phyloP scores from a whole-genome alignment of 371 early-diverging fungal species.

The Zopfochytrium polystomum region DNA sequence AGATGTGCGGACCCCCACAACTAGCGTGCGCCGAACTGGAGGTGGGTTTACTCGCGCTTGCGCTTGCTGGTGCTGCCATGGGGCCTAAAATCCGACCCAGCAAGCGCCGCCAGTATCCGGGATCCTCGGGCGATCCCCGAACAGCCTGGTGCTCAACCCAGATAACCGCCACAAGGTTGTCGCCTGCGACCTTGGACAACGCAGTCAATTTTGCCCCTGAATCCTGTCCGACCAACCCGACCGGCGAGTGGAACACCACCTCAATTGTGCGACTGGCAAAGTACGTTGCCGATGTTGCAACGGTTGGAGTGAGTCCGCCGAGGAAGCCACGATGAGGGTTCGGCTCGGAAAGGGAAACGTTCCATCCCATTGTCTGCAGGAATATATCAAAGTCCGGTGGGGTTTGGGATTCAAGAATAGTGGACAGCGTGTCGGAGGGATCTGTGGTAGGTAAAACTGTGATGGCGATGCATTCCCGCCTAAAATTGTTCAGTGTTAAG shows the following conservation, averaged over 20 bases:
- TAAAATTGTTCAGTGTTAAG: conserved; percentile 25
- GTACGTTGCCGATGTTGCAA: conserved; percentile 65
- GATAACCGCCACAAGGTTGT: conserved; percentile 60
- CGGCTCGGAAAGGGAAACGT: conserved; percentile 57
- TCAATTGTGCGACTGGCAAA: conserved; percentile 68
- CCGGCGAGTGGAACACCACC: conserved; percentile 69
- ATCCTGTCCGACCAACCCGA: conserved; percentile 11
- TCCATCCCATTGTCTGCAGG: conserved; percentile 68
- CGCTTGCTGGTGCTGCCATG: conserved; percentile 15
- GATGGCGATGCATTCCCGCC: conserved; percentile 70
- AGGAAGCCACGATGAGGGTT: conserved; percentile 61
- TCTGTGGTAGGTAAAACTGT: conserved; percentile 62
- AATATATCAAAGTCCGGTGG: conserved; percentile 66
- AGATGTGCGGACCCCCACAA: no score
- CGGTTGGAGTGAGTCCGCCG: conserved; percentile 54
- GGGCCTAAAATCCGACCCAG: conserved; percentile 8
- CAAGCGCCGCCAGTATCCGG: conserved; percentile 34
- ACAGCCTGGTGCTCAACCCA: conserved; percentile 63
- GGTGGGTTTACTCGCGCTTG: no score
- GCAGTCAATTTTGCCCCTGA: background rate
- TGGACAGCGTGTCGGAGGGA: conserved; percentile 48
- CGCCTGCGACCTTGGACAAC: conserved; percentile 32
- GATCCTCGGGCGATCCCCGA: no score
- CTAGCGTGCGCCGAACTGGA: no score
- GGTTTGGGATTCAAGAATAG: conserved; percentile 55